Conservation (phyloP, 768 basidiomycete species). For the Termitomyces titanicus region DNA sequence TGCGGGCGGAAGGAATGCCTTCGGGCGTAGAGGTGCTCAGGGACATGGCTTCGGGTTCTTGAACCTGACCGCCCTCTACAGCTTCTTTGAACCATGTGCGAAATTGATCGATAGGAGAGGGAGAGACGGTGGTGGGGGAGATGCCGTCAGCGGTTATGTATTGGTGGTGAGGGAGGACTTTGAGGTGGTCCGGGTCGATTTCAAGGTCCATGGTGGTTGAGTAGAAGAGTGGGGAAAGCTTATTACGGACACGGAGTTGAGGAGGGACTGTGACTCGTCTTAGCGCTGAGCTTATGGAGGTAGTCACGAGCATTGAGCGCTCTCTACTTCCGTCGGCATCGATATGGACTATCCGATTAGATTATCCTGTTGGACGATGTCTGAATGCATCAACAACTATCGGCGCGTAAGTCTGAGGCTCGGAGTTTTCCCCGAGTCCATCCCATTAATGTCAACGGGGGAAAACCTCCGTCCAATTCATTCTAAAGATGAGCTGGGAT, state of each 20-base stretch:
- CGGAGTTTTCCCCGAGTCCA: no score
- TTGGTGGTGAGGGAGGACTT: constrained; percentile 72
- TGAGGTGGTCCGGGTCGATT: constrained; percentile 51
- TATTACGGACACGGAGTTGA: neutral
- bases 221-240: neutral
- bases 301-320: constrained; percentile 10
- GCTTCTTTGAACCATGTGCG: constrained; percentile 79
- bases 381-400: no score
- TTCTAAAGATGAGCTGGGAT: no score
- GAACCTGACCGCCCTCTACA: constrained; percentile 46
- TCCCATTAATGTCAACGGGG: no score
- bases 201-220: constrained; percentile 34
- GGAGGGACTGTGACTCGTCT: neutral
- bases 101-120: constrained; percentile 83
- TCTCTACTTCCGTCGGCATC: neutral
- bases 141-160: constrained; percentile 66
- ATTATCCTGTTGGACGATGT: no score
- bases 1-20: constrained; percentile 83
- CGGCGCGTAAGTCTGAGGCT: no score
- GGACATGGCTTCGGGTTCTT: constrained; percentile 89
- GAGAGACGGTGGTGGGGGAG: constrained; percentile 54
- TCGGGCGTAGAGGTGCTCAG: constrained; percentile 66
- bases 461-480: no score
- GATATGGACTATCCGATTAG: no score
- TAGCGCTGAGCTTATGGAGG: constrained; percentile 1